Evolutionary conservation across 2,329 filamentous ascomycete genomes (phyloP), one percentile per base, ranked within the genome.

Genomic region (Blastomyces parvus): DNA sequence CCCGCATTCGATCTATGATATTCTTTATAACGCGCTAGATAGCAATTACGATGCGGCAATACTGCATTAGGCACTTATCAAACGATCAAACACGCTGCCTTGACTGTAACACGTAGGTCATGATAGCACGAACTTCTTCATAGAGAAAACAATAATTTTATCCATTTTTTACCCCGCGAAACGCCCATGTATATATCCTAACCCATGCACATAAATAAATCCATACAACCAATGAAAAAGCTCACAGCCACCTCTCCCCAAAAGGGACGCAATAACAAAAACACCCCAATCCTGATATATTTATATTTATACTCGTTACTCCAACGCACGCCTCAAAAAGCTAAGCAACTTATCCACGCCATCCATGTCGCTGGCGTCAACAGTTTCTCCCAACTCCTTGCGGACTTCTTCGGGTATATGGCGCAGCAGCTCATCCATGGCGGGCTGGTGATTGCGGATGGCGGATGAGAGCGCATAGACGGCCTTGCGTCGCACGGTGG

Each of bases 291-390:
- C n/a, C 8, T 0, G 7, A 48, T 48, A 13, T 14, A 25, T 33
- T n/a, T n/a, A n/a, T n/a, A n/a, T 53, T 33, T 30, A 8, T n/a
- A 30, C 3, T 7, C 2, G 9, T 50, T 25, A 22, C 5, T 4
- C 36, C 42, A 6, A 11, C 33, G n/a, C 30, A 52, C 27, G 56
- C 58, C 83, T 85, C 65, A 96, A 77, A 42, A 80, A 83, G 60
- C 84, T 80, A 73, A 96, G 90, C 59, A 96, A 78, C 38, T 76
- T 79, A 75, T 97, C 90, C 50, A 96, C 86, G 8, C 85, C 86
- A 61, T 91, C 89, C 94, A 97, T 97, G 74, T 97, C 86, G 25
- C 78, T 80, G 0, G 93, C 91, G 72, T 96, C 89, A n/a, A 93
- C 78, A 69, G 85, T 86, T 72, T 85, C 83, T 60, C 85, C 84